These are phyloP conservation scores for Catharanthus roseus DNA, from an alignment of 257 asterid species.

Conservation along the genomic window DNA sequence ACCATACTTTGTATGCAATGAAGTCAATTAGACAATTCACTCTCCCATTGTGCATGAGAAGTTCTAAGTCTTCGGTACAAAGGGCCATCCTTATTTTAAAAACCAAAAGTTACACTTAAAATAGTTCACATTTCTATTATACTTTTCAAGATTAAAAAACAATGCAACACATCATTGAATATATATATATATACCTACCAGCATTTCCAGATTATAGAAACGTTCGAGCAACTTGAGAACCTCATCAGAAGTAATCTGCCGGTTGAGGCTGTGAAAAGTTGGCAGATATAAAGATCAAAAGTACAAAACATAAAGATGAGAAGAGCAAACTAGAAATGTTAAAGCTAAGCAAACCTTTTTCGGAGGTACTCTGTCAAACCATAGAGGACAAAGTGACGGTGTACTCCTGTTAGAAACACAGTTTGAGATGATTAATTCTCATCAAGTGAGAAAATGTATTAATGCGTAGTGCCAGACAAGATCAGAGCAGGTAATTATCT, in stretches of 20 bases:
- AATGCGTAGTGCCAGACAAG: background rate
- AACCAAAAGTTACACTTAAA: background rate
- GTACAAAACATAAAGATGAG: background rate
- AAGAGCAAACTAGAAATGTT: conserved; percentile 3
- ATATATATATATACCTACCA: conserved; percentile 68
- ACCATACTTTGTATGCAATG: background rate
- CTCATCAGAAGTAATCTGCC: conserved; percentile 68
- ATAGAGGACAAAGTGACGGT: conserved; percentile 54
- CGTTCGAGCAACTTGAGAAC: conserved; percentile 83
- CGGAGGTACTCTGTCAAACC: conserved; percentile 36
- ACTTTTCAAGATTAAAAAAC: background rate
- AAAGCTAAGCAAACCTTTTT: conserved; percentile 51
- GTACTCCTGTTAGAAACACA: conserved; percentile 54
- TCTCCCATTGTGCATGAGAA: background rate
- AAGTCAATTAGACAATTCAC: background rate
- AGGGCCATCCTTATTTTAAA: background rate
- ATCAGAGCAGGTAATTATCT: too few species aligned
- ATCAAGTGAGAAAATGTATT: background rate
- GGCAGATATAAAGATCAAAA: background rate
- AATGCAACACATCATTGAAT: background rate
- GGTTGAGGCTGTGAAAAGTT: conserved; percentile 57
- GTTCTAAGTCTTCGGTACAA: background rate
- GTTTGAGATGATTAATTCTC: conserved; percentile 2
- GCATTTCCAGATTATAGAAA: conserved; percentile 89
- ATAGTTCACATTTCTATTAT: background rate